phyloP scores from a whole-genome alignment of 345 rosid species.

The Hibiscus mutabilis region DNA sequence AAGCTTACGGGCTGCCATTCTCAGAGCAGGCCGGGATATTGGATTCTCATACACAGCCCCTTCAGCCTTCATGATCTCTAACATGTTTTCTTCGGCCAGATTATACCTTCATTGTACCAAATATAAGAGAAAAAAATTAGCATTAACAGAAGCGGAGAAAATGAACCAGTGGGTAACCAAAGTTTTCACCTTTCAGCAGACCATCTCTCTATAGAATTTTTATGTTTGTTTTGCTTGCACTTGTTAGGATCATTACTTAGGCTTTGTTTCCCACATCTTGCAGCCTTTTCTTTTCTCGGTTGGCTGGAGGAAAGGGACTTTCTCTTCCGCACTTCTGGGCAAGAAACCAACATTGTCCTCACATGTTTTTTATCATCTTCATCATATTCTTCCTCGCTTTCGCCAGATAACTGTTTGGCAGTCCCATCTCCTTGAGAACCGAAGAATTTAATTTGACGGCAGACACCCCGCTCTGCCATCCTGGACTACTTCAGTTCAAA shows the following conservation, averaged over 20 bases:
- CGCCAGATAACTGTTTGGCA: slow-evolving; percentile 19
- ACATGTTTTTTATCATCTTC: slow-evolving; percentile 29
- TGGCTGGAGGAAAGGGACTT: slow-evolving; percentile 22
- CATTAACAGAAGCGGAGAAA: neutral
- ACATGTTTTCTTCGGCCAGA: slow-evolving; percentile 53
- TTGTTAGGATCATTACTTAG: slow-evolving; percentile 10
- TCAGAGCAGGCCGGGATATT: slow-evolving; percentile 48
- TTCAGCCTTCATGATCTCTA: slow-evolving; percentile 66
- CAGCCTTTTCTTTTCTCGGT: slow-evolving; percentile 20
- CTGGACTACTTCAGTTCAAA: slow-evolving; percentile 30
- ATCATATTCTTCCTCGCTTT: slow-evolving; percentile 26
- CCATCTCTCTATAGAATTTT: slow-evolving; percentile 42
- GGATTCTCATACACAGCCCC: slow-evolving; percentile 67
- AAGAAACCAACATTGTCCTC: slow-evolving; percentile 17
- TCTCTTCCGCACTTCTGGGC: slow-evolving; percentile 32
- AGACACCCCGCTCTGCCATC: slow-evolving; percentile 39
- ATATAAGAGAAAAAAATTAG: neutral
- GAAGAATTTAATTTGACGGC: slow-evolving; percentile 19
- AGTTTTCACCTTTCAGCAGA: slow-evolving; percentile 51
- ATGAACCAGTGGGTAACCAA: neutral
- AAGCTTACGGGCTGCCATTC: slow-evolving; percentile 53
- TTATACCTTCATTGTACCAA: slow-evolving; percentile 44
- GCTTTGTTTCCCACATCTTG: slow-evolving; percentile 15
- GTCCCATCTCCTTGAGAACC: slow-evolving; percentile 15
- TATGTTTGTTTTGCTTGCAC: slow-evolving; percentile 23